Evolutionary conservation across 1,284 basidiomycete genomes (phyloP), one percentile per base, ranked within the genome.

Genomic region (Sphaerobolus stellatus): DNA sequence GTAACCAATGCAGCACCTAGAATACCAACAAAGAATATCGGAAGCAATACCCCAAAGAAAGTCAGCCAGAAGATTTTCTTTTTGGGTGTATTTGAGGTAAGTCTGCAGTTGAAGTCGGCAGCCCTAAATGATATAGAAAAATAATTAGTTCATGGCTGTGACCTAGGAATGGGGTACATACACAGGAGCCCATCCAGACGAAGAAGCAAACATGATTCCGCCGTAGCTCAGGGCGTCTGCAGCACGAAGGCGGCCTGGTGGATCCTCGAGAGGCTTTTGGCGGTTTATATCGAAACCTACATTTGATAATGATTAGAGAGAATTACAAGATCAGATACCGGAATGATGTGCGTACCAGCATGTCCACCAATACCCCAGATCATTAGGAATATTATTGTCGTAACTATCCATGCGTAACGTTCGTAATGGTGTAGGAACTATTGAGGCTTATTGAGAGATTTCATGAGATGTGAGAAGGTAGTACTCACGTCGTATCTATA

Each of bases 1-100:
- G 76, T 83, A 71, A 82, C 77, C 43, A 86, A 68, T 0, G 77
- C 70, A 0, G 82, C 82, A 3, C 80, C 80, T 1, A 86, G 68
- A 48, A 78, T 79, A 59, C 80, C 74, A 22, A 82, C 73, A 60
- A 86, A 84, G 43, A 72, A 65, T 43, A 80, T 71, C 1, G 80
- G 79, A 38, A 84, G 73, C 68, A 78, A 82, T 18, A 86, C 67
- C 6, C 84, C 83, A 43, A 78, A 74, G 65, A 80, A 84, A 0
- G 81, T 81, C 38, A 82, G 63, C 34, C 74, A 27, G 65, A 85
- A 86, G 14, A 86, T 72, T 45, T 76, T 77, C 57, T 66, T 67
- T 6, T 73, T 66, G 5, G 72, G 67, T 2, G 74, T 79, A 55
- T 76, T 64, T 0, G 67, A 75, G 0, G 81, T 79, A 1, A 83